Base-by-base conservation (phyloP, 148 eudicot species). In the Chenopodium formosanum region DNA sequence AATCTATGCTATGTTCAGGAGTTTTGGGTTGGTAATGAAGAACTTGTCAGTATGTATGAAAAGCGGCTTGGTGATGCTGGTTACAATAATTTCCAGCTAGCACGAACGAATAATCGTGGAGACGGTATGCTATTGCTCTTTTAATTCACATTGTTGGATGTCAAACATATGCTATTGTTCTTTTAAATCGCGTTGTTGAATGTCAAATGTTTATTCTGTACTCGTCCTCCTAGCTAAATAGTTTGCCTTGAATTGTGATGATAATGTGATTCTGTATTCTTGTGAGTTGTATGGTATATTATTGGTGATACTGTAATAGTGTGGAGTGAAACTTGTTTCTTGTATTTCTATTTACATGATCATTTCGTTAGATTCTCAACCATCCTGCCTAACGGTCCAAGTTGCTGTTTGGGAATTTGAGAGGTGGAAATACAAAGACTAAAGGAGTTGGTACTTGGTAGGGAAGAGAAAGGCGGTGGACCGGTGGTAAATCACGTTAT, bases 1-100 rank as follows among this genome's bases (percentile, higher is more conserved):
- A 69, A 2, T 78, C 40, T 82, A 31, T 46, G 37, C 52, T 60
- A 74, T 84, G 82, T 70, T 85, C 27, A 96, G 99, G 99, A 96
- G 83, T 97, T 94, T 84, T 97, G 99, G 99, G 98, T 97, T 88
- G 98, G 97, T 58, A 97, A 94, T 80, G 96, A 97, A 79, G 98
- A 94, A 80, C 92, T 97, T 74, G 98, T 97, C 53, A 85, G 84
- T 82, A 91, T 97, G 91, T 97, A 97, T 74, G 92, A 97, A 82
- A 92, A 83, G 77, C 90, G 97, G 85, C 96, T 94, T 68, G 91
- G 92, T 56, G 92, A 94, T 89, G 98, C 99, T 70, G 99, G 99
- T 56, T 97, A 97, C 83, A 70, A 83, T 62, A 90, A 44, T 83
- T 90, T 91, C 85, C 93, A 94, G 89, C 93, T 97, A 53, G 98